Conservation (phyloP, 306 rosid species). For the Rosa rugosa region DNA sequence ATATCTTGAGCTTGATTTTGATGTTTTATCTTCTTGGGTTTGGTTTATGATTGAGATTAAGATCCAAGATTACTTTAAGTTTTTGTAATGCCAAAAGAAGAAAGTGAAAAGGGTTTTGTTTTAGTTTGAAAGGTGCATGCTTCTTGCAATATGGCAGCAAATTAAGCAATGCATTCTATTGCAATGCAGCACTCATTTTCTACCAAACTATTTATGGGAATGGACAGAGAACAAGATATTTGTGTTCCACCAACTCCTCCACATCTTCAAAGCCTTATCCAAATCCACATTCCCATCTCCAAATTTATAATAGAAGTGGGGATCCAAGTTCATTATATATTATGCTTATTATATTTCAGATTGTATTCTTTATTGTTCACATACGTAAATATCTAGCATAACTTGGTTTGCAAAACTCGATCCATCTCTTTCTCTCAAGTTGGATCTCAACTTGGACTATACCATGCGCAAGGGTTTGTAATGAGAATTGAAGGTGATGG, state of each 20-base stretch:
- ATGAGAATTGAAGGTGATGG: background rate
- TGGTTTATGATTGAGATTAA: background rate
- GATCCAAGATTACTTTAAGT: background rate
- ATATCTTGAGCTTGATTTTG: background rate
- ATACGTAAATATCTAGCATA: conserved; percentile 18
- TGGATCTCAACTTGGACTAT: conserved; percentile 38
- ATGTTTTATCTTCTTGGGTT: conserved; percentile 16
- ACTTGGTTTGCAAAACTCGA: conserved; percentile 29
- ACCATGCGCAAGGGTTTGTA: conserved; percentile 41
- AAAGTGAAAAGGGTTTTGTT: background rate
- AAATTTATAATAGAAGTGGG: background rate
- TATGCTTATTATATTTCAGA: background rate
- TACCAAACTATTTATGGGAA: conserved; percentile 35
- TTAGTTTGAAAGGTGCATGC: conserved; percentile 6
- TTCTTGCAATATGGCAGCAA: conserved; percentile 8
- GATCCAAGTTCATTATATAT: background rate
- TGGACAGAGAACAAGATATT: conserved; percentile 45
- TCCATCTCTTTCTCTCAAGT: background rate
- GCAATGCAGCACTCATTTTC: conserved; percentile 40
- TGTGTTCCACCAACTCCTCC: conserved; percentile 89
- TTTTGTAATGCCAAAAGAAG: background rate
- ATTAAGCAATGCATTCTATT: background rate
- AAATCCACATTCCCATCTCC: conserved; percentile 28
- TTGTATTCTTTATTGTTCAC: conserved; percentile 10
- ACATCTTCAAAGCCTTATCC: conserved; percentile 63